Evolutionary conservation across 202 grass and related monocot genomes (phyloP).

Genomic region (Musa balbisiana): DNA sequence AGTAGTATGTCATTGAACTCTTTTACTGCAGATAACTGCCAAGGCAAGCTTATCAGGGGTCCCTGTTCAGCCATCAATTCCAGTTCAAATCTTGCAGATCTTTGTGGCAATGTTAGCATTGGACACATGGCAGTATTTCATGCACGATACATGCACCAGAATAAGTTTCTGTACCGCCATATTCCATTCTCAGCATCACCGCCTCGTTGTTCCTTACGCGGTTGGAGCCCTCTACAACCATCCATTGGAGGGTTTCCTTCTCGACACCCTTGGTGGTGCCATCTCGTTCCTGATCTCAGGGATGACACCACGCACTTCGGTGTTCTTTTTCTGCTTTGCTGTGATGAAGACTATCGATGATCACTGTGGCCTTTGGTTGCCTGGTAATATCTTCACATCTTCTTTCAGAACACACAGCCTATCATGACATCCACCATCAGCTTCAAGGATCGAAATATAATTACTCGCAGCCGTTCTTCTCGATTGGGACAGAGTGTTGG

Average conservation of each 20-base stretch:
- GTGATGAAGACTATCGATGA: constrained; percentile 63
- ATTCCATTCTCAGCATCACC: constrained; percentile 84
- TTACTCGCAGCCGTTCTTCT: constrained; percentile 92
- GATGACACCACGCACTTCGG: constrained; percentile 68
- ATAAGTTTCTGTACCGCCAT: constrained; percentile 86
- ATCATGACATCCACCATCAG: constrained; percentile 94
- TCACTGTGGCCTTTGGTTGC: constrained; percentile 82
- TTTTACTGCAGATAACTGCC: constrained; percentile 59
- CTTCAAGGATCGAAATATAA: constrained; percentile 83
- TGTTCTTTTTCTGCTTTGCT: constrained; percentile 89
- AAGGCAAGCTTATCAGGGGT: constrained; percentile 29
- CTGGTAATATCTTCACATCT: constrained; percentile 65
- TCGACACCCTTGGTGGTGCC: constrained; percentile 83
- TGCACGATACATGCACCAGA: constrained; percentile 97
- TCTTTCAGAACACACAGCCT: constrained; percentile 86
- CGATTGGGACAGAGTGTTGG: constrained; percentile 74
- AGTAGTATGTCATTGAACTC: constrained; percentile 7
- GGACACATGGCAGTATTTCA: constrained; percentile 91
- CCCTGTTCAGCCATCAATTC: constrained; percentile 54
- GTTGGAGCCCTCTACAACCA: constrained; percentile 95
- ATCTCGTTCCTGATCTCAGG: constrained; percentile 79
- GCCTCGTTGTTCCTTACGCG: constrained; percentile 72
- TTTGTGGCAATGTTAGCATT: constrained; percentile 78
- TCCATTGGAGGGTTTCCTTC: constrained; percentile 81
- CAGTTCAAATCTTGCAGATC: constrained; percentile 59